phyloP scores from a whole-genome alignment of 1,139 yeast genomes.

The Magnusiomyces fungicola region DNA sequence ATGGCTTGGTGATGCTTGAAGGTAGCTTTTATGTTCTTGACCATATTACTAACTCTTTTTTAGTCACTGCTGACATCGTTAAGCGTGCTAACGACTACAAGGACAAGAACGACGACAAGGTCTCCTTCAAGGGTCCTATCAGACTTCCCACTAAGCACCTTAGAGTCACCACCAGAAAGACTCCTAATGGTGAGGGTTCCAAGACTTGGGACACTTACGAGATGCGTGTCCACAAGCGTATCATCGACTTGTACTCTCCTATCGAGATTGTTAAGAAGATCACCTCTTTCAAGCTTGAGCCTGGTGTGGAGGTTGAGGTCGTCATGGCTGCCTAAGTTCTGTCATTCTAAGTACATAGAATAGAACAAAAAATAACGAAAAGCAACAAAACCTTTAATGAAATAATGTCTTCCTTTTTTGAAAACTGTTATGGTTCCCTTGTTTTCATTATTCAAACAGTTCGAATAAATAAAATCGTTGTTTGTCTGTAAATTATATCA shows the following conservation, averaged over 20 bases:
- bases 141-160: constrained; percentile 99
- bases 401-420: not conserved
- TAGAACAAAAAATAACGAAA: constrained; percentile 12
- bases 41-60: constrained; percentile 7
- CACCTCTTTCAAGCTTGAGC: constrained; percentile 77
- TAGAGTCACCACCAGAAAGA: constrained; percentile 99
- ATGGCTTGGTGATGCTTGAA: no score
- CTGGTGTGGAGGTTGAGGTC: constrained; percentile 42
- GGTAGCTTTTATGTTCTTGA: not conserved
- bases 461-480: not conserved
- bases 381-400: not conserved
- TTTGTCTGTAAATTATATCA: not conserved
- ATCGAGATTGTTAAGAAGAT: constrained; percentile 89
- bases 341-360: constrained; percentile 1
- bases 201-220: constrained; percentile 99
- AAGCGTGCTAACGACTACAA: constrained; percentile 68
- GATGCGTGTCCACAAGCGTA: constrained; percentile 99
- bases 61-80: constrained; percentile 78
- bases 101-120: constrained; percentile 39
- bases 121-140: constrained; percentile 77
- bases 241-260: constrained; percentile 97
- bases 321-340: constrained; percentile 31
- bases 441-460: not conserved
- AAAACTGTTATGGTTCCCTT: not conserved
- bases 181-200: constrained; percentile 99